Conservation (phyloP, 768 basidiomycete species). For the Antrodiella citrinella region DNA sequence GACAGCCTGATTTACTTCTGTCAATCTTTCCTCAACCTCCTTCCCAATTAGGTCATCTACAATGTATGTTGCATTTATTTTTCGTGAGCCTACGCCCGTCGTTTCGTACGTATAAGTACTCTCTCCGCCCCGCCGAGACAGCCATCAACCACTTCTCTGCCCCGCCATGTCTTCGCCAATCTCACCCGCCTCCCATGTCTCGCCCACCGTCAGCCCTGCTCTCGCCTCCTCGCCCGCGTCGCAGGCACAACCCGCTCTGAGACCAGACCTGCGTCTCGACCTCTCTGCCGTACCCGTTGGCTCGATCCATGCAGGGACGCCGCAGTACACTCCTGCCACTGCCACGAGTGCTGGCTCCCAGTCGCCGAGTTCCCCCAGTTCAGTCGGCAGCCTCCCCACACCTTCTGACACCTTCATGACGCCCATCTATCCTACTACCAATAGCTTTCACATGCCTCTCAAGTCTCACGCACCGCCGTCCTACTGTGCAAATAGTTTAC, state of each 20-base stretch:
- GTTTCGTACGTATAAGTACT: too few relatives aligned
- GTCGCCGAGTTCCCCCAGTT: not conserved
- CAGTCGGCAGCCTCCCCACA: not conserved
- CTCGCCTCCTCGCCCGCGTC: not conserved
- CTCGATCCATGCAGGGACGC: too few relatives aligned
- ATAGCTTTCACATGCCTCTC: not conserved
- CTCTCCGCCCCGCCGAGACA: too few relatives aligned
- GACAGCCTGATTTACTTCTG: too few relatives aligned
- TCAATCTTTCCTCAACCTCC: too few relatives aligned
- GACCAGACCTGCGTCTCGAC: conserved; percentile 4
- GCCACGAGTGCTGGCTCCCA: not conserved
- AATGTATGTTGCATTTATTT: too few relatives aligned
- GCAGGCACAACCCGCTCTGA: not conserved
- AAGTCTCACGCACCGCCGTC: not conserved
- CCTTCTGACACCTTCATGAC: not conserved
- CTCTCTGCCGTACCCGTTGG: too few relatives aligned
- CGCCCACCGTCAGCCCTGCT: not conserved
- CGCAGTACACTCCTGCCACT: not conserved
- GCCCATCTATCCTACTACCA: not conserved
- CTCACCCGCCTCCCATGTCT: not conserved
- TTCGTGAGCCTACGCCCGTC: too few relatives aligned
- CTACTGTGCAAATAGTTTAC: too few relatives aligned
- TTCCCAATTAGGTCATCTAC: too few relatives aligned
- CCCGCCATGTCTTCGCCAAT: not conserved
- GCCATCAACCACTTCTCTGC: not conserved